phyloP scores from a whole-genome alignment of 1,284 basidiomycete species.

The Fomitopsis palustris region DNA sequence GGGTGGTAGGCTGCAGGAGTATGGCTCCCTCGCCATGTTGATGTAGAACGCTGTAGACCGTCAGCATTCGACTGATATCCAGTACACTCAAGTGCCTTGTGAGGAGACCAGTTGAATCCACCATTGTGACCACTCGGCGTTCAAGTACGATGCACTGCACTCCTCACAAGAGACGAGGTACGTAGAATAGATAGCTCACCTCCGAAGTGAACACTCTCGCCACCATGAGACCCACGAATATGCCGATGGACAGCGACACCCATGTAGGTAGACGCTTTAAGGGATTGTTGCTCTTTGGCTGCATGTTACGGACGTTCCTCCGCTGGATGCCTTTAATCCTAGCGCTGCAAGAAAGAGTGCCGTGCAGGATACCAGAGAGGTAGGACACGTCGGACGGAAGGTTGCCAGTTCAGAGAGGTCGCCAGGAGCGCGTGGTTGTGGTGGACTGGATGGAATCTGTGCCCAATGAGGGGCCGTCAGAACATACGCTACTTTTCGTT shows the following conservation, averaged over 20 bases:
- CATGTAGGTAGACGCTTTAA: constrained; percentile 30
- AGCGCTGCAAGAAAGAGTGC: not conserved
- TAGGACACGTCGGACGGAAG: not conserved
- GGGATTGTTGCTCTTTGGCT: constrained; percentile 28
- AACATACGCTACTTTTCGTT: not conserved
- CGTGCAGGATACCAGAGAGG: not conserved
- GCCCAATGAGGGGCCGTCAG: not conserved
- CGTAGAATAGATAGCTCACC: constrained; percentile 15
- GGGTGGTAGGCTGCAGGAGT: constrained; percentile 37
- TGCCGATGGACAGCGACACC: constrained; percentile 58
- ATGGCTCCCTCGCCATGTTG: constrained; percentile 55
- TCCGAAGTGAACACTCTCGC: constrained; percentile 47
- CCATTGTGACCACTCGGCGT: too few relatives aligned
- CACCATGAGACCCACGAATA: constrained; percentile 63
- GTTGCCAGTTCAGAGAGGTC: not conserved
- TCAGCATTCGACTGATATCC: too few relatives aligned
- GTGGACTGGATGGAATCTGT: not conserved
- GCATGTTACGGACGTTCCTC: constrained; percentile 21
- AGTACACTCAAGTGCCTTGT: too few relatives aligned
- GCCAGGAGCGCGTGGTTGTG: not conserved
- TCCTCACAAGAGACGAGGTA: not conserved
- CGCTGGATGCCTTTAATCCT: not conserved
- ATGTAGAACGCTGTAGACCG: constrained; percentile 27
- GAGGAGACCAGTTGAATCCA: too few relatives aligned
- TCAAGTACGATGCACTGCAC: too few relatives aligned